phyloP scores from a whole-genome alignment of 2,329 filamentous ascomycete species.

The Penicillium brasilianum region DNA sequence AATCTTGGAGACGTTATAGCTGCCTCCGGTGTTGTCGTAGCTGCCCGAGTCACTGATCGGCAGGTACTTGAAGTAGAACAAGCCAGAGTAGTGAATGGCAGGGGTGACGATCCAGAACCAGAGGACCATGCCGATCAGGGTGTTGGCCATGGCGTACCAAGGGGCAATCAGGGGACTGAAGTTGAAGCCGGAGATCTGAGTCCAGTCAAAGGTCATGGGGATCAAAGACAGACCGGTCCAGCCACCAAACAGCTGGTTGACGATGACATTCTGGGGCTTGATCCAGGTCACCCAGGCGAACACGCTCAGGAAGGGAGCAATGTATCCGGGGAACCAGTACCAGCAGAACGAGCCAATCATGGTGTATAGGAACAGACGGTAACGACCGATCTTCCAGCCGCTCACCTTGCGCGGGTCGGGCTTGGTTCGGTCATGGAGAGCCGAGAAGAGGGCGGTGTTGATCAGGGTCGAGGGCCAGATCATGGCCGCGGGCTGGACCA shows the following conservation, averaged over 20 bases:
- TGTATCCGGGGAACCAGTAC: constrained; percentile 72
- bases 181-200: constrained; percentile 70
- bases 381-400: constrained; percentile 70
- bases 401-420: constrained; percentile 61
- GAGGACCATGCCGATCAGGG: constrained; percentile 67
- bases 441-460: constrained; percentile 70
- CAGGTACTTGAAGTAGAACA: constrained; percentile 68
- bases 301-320: constrained; percentile 71
- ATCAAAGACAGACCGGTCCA: constrained; percentile 26
- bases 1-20: constrained; percentile 69
- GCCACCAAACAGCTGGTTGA: constrained; percentile 63
- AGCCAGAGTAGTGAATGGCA: constrained; percentile 67
- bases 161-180: constrained; percentile 72
- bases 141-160: constrained; percentile 77
- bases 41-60: constrained; percentile 72
- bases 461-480: constrained; percentile 75
- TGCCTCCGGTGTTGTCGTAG: constrained; percentile 71
- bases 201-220: constrained; percentile 69
- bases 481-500: constrained; percentile 66
- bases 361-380: constrained; percentile 66
- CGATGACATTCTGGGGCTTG: constrained; percentile 67
- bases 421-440: constrained; percentile 69
- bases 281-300: constrained; percentile 77
- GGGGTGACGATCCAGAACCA: constrained; percentile 68
- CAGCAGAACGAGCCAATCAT: constrained; percentile 65